Conservation (phyloP, 257 asterid species). For the Solanum commersonii region DNA sequence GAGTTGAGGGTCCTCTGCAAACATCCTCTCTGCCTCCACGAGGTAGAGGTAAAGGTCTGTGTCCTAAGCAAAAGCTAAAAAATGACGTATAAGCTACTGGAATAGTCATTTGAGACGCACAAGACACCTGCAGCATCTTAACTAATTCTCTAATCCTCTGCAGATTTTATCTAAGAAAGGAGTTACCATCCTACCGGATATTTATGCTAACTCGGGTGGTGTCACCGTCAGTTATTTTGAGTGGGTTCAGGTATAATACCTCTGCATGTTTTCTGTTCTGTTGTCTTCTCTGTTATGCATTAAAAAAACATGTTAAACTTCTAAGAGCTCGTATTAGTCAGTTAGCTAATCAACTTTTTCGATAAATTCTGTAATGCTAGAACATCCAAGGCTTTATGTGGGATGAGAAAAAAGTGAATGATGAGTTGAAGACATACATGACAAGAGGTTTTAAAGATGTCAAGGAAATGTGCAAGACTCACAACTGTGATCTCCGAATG, state of each 20-base stretch:
- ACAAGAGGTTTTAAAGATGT: conserved; percentile 58
- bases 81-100: too few species aligned
- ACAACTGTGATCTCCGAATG: conserved; percentile 72
- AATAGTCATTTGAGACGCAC: background rate
- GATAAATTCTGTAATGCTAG: conserved; percentile 1
- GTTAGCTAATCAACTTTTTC: background rate
- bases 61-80: background rate
- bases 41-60: background rate
- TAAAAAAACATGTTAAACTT: background rate
- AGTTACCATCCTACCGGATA: conserved; percentile 71
- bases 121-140: background rate
- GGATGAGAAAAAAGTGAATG: conserved; percentile 85
- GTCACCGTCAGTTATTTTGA: conserved; percentile 36
- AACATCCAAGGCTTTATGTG: conserved; percentile 98
- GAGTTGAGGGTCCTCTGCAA: background rate
- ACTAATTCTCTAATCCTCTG: background rate
- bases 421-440: conserved; percentile 77
- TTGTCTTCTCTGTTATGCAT: background rate
- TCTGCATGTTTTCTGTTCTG: background rate
- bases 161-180: conserved; percentile 75
- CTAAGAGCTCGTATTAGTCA: background rate
- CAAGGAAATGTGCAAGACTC: conserved; percentile 73
- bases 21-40: background rate
- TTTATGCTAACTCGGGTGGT: conserved; percentile 65
- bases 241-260: conserved; percentile 73